Evolutionary conservation across 1,284 basidiomycete genomes (phyloP), one percentile per base, ranked within the genome.

Genomic region (Malassezia brasiliensis): DNA sequence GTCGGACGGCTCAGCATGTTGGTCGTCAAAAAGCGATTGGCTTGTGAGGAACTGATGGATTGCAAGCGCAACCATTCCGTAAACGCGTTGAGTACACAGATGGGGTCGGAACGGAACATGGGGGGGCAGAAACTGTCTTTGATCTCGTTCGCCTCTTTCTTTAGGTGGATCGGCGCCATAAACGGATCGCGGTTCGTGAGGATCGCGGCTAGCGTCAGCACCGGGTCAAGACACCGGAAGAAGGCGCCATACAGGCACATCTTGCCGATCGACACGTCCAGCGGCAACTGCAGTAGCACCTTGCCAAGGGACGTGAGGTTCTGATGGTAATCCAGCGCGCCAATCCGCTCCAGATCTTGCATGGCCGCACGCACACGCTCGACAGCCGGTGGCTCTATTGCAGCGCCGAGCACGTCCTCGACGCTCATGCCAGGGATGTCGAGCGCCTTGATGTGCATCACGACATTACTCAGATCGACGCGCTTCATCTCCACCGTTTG

Each of bases 401-500:
- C 82, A 20, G 82, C 83, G 0, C 82, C 84, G 17, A 96, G 79
- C 22, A 96, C 90, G 54, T 90, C 85, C 71, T 94, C 87, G 17
- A 88, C 87, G 32, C 82, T 78, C 83, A 90, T 84, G 48, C 83
- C 84, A 6, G 89, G 87, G 74, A 96, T 87, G 69, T 90, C 85
- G 44, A 96, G 81, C n/a, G 90, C 91, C 70, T 94, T 96, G 77
- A 96, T 84, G 74, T 93, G 90, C 91, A 74, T 89, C 65, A 72
- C 70, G 19, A 72, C 67, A 50, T 73, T 71, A 53, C 68, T 73
- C 39, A 75, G 61, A 52, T 75, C 72, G 14, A 62, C 60, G 31
- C 90, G 82, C 77, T 90, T 90, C 90, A 96, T 96, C 77, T 96
- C 91, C 37, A 96, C 91, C 0, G 85, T 85, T 76, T 91, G 89